A percentile compares a stretch with the other conserved stretches of the same genome.
phyloP scores from a whole-genome alignment of 768 basidiomycete genomes.

The Steccherinum ochraceum region DNA sequence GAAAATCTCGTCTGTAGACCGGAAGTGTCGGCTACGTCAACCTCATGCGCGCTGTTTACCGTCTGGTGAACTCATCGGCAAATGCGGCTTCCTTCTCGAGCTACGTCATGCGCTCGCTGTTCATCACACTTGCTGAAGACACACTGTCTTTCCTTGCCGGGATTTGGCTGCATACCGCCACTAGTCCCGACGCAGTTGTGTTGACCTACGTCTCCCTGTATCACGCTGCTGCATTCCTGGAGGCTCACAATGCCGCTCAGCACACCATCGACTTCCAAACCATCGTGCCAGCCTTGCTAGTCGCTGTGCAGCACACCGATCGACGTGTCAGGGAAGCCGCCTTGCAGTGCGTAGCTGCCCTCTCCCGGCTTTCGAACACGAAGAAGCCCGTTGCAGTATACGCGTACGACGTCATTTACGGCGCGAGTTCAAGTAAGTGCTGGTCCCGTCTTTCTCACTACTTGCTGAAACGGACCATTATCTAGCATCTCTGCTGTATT shows the following conservation, averaged over 20 bases:
- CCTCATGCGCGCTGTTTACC: conserved; percentile 64
- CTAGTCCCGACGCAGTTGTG: conserved; percentile 13
- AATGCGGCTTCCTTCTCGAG: conserved; percentile 44
- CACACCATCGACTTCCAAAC: conserved; percentile 73
- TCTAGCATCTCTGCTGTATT: conserved; percentile 52
- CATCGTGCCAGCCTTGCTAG: conserved; percentile 63
- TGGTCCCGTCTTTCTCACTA: too few relatives aligned
- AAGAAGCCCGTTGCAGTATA: conserved; percentile 53
- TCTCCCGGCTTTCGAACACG: conserved; percentile 32
- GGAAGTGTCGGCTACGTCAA: conserved; percentile 35
- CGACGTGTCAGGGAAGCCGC: conserved; percentile 42
- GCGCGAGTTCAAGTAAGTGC: conserved; percentile 45
- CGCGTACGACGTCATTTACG: conserved; percentile 70
- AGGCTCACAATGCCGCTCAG: conserved; percentile 53
- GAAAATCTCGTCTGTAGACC: background rate
- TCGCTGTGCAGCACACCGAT: conserved; percentile 46
- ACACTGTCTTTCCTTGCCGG: conserved; percentile 78
- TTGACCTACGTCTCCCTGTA: conserved; percentile 54
- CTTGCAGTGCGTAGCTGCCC: conserved; percentile 46
- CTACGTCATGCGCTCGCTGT: conserved; percentile 55
- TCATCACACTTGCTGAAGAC: conserved; percentile 62
- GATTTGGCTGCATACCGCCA: conserved; percentile 39
- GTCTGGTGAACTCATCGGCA: conserved; percentile 51
- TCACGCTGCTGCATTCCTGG: conserved; percentile 76
- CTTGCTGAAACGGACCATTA: background rate